Percentiles rank a stretch among this genome's conserved stretches.
Conservation (phyloP, 305 asterid genomes). For the Plantago coronopus region DNA sequence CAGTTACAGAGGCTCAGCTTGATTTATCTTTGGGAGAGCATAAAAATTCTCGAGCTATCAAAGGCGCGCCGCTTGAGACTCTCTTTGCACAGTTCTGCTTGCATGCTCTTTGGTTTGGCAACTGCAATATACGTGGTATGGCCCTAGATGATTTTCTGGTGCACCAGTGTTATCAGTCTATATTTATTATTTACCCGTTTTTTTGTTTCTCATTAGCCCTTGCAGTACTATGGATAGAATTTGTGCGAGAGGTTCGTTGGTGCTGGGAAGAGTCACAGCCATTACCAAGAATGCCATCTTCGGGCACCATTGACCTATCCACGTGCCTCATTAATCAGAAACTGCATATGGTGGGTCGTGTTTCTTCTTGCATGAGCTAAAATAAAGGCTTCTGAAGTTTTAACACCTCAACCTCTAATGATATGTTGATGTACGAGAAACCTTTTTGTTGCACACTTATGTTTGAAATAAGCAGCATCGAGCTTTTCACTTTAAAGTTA, state of each 20-base stretch:
- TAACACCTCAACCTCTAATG: neutral
- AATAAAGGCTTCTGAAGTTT: neutral
- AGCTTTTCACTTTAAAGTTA: neutral
- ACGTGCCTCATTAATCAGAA: slow-evolving; percentile 91
- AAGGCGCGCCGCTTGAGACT: slow-evolving; percentile 86
- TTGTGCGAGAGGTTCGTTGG: slow-evolving; percentile 94
- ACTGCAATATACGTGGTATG: slow-evolving; percentile 92
- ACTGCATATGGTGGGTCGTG: slow-evolving; percentile 78
- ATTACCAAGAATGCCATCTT: slow-evolving; percentile 74
- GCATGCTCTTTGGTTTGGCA: slow-evolving; percentile 98
- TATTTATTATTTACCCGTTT: slow-evolving; percentile 20
- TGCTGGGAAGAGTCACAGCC: slow-evolving; percentile 99
- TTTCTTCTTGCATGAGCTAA: slow-evolving; percentile 18
- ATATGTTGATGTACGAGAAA: slow-evolving; percentile 1
- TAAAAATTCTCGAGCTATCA: slow-evolving; percentile 66
- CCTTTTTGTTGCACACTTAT: neutral
- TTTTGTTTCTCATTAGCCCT: slow-evolving; percentile 55
- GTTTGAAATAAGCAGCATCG: neutral
- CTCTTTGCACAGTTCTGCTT: slow-evolving; percentile 93
- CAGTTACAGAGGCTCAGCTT: slow-evolving; percentile 39
- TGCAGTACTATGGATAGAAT: slow-evolving; percentile 97
- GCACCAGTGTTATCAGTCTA: slow-evolving; percentile 5
- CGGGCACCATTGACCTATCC: slow-evolving; percentile 73
- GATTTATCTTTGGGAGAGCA: slow-evolving; percentile 49
- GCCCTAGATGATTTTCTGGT: slow-evolving; percentile 20